Conservation (phyloP, 2,329 filamentous ascomycete genomes). For the Phialocephala subalpina region DNA sequence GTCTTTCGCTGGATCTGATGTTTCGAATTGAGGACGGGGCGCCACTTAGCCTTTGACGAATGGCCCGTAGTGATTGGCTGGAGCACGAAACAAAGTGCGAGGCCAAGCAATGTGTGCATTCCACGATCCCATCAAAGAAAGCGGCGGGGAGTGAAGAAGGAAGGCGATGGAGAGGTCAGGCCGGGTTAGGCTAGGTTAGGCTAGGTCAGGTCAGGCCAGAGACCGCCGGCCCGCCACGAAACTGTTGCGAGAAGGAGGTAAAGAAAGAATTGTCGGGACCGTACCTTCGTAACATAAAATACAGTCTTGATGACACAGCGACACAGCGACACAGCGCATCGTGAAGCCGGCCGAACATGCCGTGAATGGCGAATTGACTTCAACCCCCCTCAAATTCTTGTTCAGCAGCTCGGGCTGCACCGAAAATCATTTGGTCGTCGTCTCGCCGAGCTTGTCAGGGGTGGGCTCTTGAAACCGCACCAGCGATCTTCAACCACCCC, state of each 20-base stretch:
- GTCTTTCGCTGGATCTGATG: slow-evolving; percentile 16
- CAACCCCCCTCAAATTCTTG: background rate
- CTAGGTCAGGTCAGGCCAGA: too few species aligned
- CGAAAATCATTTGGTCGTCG: slow-evolving; percentile 1
- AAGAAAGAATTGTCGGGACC: background rate
- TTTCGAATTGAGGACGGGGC: slow-evolving; percentile 26
- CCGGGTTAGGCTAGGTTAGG: too few species aligned
- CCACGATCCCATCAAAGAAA: slow-evolving; percentile 6
- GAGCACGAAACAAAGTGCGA: background rate
- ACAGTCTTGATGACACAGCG: background rate
- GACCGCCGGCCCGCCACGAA: background rate
- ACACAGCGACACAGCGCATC: background rate
- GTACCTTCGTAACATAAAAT: too few species aligned
- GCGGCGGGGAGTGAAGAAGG: background rate
- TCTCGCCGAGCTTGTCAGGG: background rate
- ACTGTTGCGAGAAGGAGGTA: background rate
- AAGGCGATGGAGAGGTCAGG: background rate
- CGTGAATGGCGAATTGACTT: background rate
- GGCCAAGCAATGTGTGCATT: background rate
- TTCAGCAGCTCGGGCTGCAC: slow-evolving; percentile 1
- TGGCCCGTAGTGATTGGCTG: slow-evolving; percentile 12
- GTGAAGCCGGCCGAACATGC: slow-evolving; percentile 1
- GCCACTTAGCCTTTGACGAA: slow-evolving; percentile 7
- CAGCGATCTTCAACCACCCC: too few species aligned
- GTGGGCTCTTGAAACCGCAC: background rate